A percentile compares a stretch with the other conserved stretches of the same genome.
Conservation (phyloP, 805 yeast species). For the Torulaspora microellipsoides region DNA sequence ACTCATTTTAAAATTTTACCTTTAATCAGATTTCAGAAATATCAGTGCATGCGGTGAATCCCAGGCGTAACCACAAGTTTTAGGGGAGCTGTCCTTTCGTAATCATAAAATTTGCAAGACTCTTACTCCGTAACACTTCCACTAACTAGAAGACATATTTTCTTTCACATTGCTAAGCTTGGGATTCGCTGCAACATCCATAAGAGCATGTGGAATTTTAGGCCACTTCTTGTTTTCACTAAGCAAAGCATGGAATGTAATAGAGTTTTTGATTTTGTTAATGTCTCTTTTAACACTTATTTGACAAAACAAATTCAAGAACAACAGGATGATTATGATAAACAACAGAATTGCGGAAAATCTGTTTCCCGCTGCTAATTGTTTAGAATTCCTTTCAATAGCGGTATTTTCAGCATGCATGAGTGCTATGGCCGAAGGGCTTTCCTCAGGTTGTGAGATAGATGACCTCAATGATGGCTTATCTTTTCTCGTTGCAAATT, state of each 20-base stretch:
- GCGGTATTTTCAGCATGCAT: not conserved
- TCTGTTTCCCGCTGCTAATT: not conserved
- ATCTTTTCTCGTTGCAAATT: slow-evolving; percentile 1
- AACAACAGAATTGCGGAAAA: slow-evolving; percentile 6
- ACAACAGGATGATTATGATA: slow-evolving; percentile 10
- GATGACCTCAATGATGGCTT: not conserved
- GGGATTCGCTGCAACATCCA: slow-evolving; percentile 7
- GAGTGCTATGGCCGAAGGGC: not conserved
- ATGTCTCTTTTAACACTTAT: slow-evolving; percentile 12
- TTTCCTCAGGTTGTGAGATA: not conserved
- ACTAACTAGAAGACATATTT: no score
- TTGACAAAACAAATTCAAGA: slow-evolving; percentile 12
- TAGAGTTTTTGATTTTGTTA: slow-evolving; percentile 3
- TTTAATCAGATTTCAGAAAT: no score
- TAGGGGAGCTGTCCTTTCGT: no score
- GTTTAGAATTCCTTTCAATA: not conserved
- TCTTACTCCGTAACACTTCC: no score
- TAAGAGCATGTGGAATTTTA: not conserved
- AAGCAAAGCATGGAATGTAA: not conserved
- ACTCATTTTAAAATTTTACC: no score
- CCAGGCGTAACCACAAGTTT: no score
- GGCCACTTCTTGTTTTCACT: not conserved
- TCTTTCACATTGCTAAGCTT: no score
- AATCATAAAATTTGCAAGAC: no score
- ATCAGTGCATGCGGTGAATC: no score